phyloP scores from a whole-genome alignment of 495 filamentous ascomycete genomes.

The Pseudotulostoma volvatum region DNA sequence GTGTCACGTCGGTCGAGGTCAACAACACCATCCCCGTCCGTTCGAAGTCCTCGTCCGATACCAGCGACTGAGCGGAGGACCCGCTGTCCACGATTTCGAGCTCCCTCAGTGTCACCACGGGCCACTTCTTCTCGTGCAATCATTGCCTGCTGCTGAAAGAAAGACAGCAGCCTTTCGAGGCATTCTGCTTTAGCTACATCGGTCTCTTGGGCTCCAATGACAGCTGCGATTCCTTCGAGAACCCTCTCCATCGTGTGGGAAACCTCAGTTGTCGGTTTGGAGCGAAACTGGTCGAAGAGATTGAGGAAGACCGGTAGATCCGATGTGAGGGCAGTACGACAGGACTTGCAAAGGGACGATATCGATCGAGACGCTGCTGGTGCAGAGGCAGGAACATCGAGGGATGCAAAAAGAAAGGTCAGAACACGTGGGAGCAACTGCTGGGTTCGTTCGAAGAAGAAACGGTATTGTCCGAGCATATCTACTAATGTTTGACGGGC shows the following conservation, averaged over 20 bases:
- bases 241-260: constrained; percentile 62
- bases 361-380: constrained; percentile 68
- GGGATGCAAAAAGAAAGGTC: constrained; percentile 64
- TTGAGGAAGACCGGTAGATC: constrained; percentile 64
- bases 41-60: constrained; percentile 67
- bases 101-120: constrained; percentile 25
- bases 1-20: constrained; percentile 38
- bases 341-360: constrained; percentile 60
- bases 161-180: constrained; percentile 46
- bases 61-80: constrained; percentile 57
- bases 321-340: constrained; percentile 48
- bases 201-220: constrained; percentile 59
- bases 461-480: constrained; percentile 60
- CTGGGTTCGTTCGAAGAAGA: constrained; percentile 63
- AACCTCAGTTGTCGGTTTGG: constrained; percentile 44
- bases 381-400: constrained; percentile 49
- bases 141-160: constrained; percentile 32
- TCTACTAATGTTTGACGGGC: constrained; percentile 63
- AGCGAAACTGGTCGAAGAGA: constrained; percentile 52
- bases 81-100: constrained; percentile 38
- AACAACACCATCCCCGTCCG: constrained; percentile 50
- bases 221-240: constrained; percentile 65
- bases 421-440: constrained; percentile 57
- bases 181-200: constrained; percentile 45
- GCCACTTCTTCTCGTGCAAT: constrained; percentile 21